Conservation (phyloP, 768 basidiomycete genomes). For the Serendipita sp. region DNA sequence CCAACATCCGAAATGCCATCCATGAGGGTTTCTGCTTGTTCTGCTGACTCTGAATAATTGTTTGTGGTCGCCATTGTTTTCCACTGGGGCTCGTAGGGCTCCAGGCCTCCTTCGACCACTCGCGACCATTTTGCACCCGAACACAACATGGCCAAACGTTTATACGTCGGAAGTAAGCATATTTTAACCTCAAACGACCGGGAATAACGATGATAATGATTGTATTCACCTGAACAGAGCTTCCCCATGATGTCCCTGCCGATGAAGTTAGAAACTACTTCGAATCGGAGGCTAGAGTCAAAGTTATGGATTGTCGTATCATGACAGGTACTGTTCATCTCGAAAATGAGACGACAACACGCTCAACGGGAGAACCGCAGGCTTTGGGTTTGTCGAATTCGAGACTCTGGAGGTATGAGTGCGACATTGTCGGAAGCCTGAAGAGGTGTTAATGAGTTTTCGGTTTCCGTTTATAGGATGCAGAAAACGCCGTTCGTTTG, state of each 20-base stretch:
- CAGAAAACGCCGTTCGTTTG: not conserved
- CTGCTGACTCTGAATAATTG: not conserved
- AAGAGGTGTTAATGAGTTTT: not conserved
- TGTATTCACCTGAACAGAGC: constrained; percentile 28
- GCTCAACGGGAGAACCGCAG: constrained; percentile 22
- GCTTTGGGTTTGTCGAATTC: constrained; percentile 95
- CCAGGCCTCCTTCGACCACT: not conserved
- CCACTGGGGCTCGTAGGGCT: too few relatives aligned
- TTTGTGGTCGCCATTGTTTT: not conserved
- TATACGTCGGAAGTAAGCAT: constrained; percentile 66
- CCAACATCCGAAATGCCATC: not conserved
- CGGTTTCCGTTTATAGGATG: not conserved
- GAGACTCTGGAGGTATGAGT: constrained; percentile 55
- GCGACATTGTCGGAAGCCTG: constrained; percentile 6
- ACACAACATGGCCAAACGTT: constrained; percentile 46
- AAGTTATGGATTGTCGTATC: constrained; percentile 61
- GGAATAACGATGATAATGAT: not conserved
- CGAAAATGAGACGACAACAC: not conserved
- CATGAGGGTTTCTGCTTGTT: not conserved
- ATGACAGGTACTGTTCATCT: constrained; percentile 59
- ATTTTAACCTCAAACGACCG: not conserved
- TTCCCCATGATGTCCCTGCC: constrained; percentile 66
- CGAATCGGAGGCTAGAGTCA: constrained; percentile 71
- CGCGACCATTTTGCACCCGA: not conserved
- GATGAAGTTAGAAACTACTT: constrained; percentile 81